Evolutionary conservation across 257 asterid species (phyloP), one percentile per base, ranked within the genome.

Genomic region (Jacaranda mimosifolia): DNA sequence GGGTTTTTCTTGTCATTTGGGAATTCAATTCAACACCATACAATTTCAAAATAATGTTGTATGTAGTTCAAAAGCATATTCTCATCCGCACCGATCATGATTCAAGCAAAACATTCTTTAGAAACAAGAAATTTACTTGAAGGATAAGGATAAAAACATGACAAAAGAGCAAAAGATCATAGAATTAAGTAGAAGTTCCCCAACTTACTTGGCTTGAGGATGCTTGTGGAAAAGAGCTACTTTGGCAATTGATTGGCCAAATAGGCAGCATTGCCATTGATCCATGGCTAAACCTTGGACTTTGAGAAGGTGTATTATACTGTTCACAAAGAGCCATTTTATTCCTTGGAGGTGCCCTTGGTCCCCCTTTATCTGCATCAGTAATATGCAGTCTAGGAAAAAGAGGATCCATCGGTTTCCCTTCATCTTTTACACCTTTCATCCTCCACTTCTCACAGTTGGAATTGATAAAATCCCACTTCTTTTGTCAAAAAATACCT

Each of bases 311-410:
- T 19, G 65, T 38, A 13, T 70, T 78, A 9, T 74, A 79, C 75
- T 71, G 87, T 73, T 78, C 88, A 73, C 81, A 87, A 32, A 84
- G 78, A 72, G 90, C 91, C 92, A 90, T 90, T 80, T 86, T 88
- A 76, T 90, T 90, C 80, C 91, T 86, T 3, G 91, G 90, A 51
- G 96, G 88, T 49, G 87, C 82, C 76, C 79, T 84, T 21, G 89
- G 89, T 38, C 88, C 89, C 77, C 86, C 85, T 77, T 74, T 80
- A 70, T 82, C 87, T 5, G 87, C 82, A 77, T 82, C 86, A 80
- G 76, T 78, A 17, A 90, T 74, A 63, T 85, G 87, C 52, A 88
- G 68, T 74, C 87, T 86, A 6, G 93, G 91, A 81, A 86, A 85
- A 46, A 88, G 62, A 72, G 89, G 93, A 72, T 84, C 87, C 82